Conservation (phyloP, 2,329 filamentous ascomycete species). For the Ilyonectria sp. region DNA sequence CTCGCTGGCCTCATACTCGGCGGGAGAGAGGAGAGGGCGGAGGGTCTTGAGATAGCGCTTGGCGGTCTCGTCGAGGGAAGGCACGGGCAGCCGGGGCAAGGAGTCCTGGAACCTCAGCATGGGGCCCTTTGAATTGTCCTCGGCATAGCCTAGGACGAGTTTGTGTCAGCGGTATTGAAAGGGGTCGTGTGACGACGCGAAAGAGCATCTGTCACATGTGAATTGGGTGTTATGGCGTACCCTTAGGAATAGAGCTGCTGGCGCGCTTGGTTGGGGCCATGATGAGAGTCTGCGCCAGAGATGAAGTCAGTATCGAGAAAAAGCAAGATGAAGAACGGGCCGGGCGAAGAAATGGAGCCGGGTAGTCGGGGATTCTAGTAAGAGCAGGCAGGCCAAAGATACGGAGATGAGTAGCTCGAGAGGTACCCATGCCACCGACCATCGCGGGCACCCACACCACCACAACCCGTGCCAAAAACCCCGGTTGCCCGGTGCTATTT, state of each 20-base stretch:
- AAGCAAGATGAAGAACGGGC: neutral
- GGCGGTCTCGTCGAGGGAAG: constrained; percentile 86
- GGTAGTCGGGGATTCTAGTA: neutral
- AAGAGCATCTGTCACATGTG: constrained; percentile 15
- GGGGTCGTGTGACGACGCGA: neutral
- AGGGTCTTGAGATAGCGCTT: constrained; percentile 86
- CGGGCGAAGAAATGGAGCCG: neutral
- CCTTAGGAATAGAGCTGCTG: constrained; percentile 71
- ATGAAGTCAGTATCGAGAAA: constrained; percentile 27
- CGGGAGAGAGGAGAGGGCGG: constrained; percentile 78
- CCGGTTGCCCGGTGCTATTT: constrained; percentile 14
- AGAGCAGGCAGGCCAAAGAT: neutral
- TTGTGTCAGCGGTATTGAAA: constrained; percentile 35
- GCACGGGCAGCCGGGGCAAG: constrained; percentile 84
- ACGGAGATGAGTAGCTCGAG: constrained; percentile 1
- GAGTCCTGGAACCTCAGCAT: constrained; percentile 91
- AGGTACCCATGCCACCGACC: constrained; percentile 10
- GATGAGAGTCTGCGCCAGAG: constrained; percentile 47
- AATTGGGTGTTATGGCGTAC: constrained; percentile 51
- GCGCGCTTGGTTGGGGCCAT: constrained; percentile 70
- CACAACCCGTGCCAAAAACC: constrained; percentile 3
- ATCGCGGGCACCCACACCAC: neutral
- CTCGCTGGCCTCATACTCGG: constrained; percentile 81
- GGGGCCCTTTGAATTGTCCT: constrained; percentile 83
- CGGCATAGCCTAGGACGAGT: constrained; percentile 76